These are phyloP conservation scores for Paxillus ammoniavirescens DNA, from an alignment of 768 basidiomycete genomes.

Conservation along the genomic window DNA sequence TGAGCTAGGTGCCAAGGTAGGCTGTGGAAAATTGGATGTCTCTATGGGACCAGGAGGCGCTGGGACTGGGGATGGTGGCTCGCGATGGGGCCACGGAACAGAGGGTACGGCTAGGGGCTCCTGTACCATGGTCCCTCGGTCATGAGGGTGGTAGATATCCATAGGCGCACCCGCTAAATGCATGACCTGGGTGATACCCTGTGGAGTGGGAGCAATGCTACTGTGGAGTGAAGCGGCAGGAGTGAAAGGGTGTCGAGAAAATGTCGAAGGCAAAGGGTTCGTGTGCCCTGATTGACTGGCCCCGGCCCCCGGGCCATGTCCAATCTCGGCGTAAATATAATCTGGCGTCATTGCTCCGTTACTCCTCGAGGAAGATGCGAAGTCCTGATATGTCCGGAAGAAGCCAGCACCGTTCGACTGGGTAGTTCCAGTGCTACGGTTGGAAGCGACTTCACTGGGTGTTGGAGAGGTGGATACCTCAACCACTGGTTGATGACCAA, in stretches of 20 bases:
- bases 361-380: conserved; percentile 38
- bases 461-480: conserved; percentile 61
- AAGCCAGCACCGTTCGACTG: conserved; percentile 58
- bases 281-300: conserved; percentile 16
- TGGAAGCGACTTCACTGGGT: conserved; percentile 59
- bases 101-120: conserved; percentile 14
- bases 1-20: conserved; percentile 28
- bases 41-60: conserved; percentile 37
- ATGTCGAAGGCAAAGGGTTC: conserved; percentile 13
- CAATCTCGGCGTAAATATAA: conserved; percentile 73
- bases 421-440: conserved; percentile 49
- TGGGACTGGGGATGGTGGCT: conserved; percentile 36
- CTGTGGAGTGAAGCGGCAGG: conserved; percentile 21
- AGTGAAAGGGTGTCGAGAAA: conserved; percentile 24
- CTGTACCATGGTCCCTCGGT: conserved; percentile 6
- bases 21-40: conserved; percentile 40
- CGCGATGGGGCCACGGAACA: conserved; percentile 45
- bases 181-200: conserved; percentile 36
- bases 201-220: conserved; percentile 18
- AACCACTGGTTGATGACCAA: conserved; percentile 55
- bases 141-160: conserved; percentile 17
- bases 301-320: conserved; percentile 60
- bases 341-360: conserved; percentile 69
- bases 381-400: conserved; percentile 58
- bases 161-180: conserved; percentile 30